phyloP scores from a whole-genome alignment of 2,329 filamentous ascomycete genomes.

The Huntiella savannae region DNA sequence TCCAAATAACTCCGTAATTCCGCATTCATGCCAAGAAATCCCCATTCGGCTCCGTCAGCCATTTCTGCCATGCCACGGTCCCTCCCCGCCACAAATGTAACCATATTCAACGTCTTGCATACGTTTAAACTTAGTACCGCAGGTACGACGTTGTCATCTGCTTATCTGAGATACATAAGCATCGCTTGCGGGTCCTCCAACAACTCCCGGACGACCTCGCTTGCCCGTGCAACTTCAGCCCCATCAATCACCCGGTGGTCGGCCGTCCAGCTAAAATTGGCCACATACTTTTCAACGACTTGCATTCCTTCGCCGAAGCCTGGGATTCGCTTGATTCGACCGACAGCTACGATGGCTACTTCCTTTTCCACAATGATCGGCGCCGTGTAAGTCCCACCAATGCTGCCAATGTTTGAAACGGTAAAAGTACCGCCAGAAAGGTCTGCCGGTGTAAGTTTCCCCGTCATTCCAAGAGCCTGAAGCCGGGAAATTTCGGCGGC shows the following conservation, averaged over 20 bases:
- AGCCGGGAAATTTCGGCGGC: conserved; percentile 58
- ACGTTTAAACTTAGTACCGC: background rate
- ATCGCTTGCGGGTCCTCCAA: conserved; percentile 77
- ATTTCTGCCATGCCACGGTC: too few species aligned
- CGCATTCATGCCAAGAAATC: too few species aligned
- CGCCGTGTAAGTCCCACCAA: conserved; percentile 79
- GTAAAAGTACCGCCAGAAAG: conserved; percentile 80
- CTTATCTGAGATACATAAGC: conserved; percentile 59
- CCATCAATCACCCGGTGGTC: conserved; percentile 91
- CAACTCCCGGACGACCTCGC: conserved; percentile 56
- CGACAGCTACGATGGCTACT: conserved; percentile 80
- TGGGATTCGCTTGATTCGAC: conserved; percentile 60
- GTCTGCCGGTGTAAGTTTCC: conserved; percentile 56
- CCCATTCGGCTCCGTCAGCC: too few species aligned
- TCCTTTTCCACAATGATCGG: conserved; percentile 83
- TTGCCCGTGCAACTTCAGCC: conserved; percentile 81
- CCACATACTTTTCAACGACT: conserved; percentile 58
- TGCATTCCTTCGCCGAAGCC: conserved; percentile 43
- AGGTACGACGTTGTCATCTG: background rate
- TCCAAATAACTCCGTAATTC: too few species aligned
- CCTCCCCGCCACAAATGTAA: too few species aligned
- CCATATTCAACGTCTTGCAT: too few species aligned
- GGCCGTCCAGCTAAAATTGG: conserved; percentile 90
- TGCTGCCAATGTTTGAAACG: conserved; percentile 87
- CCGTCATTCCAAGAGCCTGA: conserved; percentile 51